Percentiles rank a stretch among this genome's conserved stretches.
phyloP scores from a whole-genome alignment of 305 asterid species.

The Ajuga reptans region DNA sequence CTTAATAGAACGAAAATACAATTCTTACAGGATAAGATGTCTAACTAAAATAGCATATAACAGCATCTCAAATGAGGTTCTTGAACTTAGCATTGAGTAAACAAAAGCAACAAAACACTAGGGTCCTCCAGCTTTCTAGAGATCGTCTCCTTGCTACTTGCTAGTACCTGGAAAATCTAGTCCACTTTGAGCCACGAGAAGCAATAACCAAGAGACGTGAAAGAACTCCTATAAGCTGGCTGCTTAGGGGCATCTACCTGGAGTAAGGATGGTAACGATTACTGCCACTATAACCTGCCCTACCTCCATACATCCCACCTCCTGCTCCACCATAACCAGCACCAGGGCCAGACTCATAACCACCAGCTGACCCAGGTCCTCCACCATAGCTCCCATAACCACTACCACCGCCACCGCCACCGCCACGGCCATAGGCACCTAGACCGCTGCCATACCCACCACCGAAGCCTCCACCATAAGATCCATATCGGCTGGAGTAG shows the following conservation, averaged over 20 bases:
- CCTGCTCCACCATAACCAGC: conserved; percentile 66
- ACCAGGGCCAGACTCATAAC: conserved; percentile 77
- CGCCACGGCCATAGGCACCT: conserved; percentile 84
- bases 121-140: conserved; percentile 49
- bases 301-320: conserved; percentile 80
- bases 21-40: conserved; percentile 34
- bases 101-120: conserved; percentile 29
- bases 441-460: conserved; percentile 59
- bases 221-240: conserved; percentile 53
- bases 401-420: conserved; percentile 81
- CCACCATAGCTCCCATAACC: conserved; percentile 64
- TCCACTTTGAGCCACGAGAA: conserved; percentile 44
- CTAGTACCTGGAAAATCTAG: conserved; percentile 53
- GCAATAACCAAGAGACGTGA: conserved; percentile 50
- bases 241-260: conserved; percentile 69
- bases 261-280: conserved; percentile 92
- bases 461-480: conserved; percentile 67
- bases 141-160: conserved; percentile 54
- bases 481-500: conserved; percentile 68
- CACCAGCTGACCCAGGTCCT: conserved; percentile 63
- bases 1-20: conserved; percentile 25
- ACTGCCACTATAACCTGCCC: conserved; percentile 86
- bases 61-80: conserved; percentile 30
- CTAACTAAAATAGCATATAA: conserved; percentile 32
- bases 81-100: conserved; percentile 29